A percentile compares a stretch with the other conserved stretches of the same genome.
phyloP scores from a whole-genome alignment of 225 moss, liverwort and hornwort species.

The Marchantia polymorpha region DNA sequence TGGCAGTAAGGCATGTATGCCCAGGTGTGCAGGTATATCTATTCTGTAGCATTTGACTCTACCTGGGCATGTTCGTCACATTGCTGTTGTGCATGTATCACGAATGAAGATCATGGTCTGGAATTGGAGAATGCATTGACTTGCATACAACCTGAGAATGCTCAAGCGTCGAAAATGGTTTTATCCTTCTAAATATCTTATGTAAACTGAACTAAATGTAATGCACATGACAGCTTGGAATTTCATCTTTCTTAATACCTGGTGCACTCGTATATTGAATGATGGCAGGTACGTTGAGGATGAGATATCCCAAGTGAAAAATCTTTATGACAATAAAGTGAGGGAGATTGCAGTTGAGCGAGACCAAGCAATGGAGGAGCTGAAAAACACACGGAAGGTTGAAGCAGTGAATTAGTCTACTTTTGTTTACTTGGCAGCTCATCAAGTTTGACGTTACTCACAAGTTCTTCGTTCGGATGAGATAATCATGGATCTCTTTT shows the following conservation, averaged over 20 bases:
- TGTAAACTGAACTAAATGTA: background rate
- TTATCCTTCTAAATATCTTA: background rate
- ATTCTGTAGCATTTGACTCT: background rate
- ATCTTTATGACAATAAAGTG: constrained; percentile 53
- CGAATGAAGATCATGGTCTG: constrained; percentile 2
- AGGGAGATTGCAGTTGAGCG: constrained; percentile 43
- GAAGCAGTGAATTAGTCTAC: background rate
- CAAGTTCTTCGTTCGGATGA: background rate
- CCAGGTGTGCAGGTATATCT: background rate
- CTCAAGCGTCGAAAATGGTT: background rate
- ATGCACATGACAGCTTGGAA: background rate
- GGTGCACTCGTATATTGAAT: background rate
- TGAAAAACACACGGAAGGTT: constrained; percentile 50
- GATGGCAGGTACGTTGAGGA: constrained; percentile 68
- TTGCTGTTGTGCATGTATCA: background rate
- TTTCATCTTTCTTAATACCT: background rate
- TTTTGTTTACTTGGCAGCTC: background rate
- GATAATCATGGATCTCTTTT: background rate
- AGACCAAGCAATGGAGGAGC: constrained; percentile 53
- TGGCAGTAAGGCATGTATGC: background rate
- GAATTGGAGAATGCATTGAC: background rate
- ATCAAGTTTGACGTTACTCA: background rate
- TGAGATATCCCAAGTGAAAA: constrained; percentile 66
- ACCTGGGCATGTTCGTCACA: constrained; percentile 6
- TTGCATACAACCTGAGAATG: background rate